Percentiles rank a stretch among this genome's conserved stretches.
These are phyloP conservation scores for Simplicillium aogashimaense DNA, from an alignment of 2,329 filamentous ascomycete genomes.

Conservation along the genomic window DNA sequence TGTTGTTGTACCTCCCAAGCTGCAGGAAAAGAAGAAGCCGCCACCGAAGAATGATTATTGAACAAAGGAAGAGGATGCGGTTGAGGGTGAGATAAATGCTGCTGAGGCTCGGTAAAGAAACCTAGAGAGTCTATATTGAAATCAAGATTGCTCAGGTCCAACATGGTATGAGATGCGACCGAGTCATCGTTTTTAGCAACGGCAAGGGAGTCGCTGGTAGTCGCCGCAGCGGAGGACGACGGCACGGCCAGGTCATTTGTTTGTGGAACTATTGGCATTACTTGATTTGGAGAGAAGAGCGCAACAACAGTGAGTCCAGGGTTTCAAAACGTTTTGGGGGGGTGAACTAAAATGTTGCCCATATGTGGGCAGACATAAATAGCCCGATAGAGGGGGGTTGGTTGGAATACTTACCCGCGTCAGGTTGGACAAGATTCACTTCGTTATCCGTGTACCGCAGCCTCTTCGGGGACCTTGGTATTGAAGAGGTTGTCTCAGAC, in stretches of 20 bases:
- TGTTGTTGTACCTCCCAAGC: conserved; percentile 11
- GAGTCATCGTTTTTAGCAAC: conserved; percentile 12
- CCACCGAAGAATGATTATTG: conserved; percentile 2
- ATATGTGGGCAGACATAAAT: conserved; percentile 4
- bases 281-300: conserved; percentile 6
- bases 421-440: conserved; percentile 20
- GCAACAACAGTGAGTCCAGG: conserved; percentile 1
- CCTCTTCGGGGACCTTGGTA: conserved; percentile 21
- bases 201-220: too few species aligned
- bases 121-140: conserved; percentile 23
- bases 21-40: too few species aligned
- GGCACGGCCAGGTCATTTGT: conserved; percentile 9
- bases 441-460: conserved; percentile 21
- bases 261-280: conserved; percentile 17
- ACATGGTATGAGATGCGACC: conserved; percentile 17
- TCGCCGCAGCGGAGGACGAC: too few species aligned
- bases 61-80: too few species aligned
- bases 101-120: conserved; percentile 15
- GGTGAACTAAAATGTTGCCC: too few species aligned
- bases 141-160: conserved; percentile 22
- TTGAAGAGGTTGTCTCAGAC: not conserved
- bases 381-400: not conserved
- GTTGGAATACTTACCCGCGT: conserved; percentile 21
- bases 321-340: too few species aligned
- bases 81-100: conserved; percentile 16